Evolutionary conservation across 2,329 filamentous ascomycete genomes (phyloP).

Genomic region (Nemania sp.): DNA sequence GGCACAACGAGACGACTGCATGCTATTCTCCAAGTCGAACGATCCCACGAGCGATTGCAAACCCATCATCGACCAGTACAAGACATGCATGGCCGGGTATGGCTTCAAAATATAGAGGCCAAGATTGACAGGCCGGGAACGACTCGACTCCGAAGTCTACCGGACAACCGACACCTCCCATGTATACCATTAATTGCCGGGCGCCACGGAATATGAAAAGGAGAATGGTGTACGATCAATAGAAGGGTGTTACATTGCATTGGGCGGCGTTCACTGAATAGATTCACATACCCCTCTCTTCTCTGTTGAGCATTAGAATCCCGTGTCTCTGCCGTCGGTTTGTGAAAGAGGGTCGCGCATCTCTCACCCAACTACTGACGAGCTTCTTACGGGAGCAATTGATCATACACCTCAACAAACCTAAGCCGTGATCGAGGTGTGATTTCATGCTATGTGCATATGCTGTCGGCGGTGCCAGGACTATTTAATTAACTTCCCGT

Average conservation of each 20-base stretch:
- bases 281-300: conserved; percentile 14
- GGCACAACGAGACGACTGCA: conserved; percentile 92
- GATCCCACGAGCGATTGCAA: conserved; percentile 88
- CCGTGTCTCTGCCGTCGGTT: background rate
- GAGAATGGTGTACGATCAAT: conserved; percentile 33
- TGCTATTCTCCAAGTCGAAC: conserved; percentile 91
- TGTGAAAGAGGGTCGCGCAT: background rate
- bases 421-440: background rate
- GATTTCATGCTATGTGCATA: background rate
- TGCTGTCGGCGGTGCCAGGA: background rate
- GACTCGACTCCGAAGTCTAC: background rate
- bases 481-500: background rate
- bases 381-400: conserved; percentile 8
- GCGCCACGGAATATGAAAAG: conserved; percentile 9
- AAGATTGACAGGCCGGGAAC: background rate
- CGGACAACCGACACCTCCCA: conserved; percentile 1
- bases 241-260: conserved; percentile 38
- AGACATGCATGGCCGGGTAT: conserved; percentile 90
- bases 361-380: conserved; percentile 4
- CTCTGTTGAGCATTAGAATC: background rate
- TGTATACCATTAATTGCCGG: conserved; percentile 25
- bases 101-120: conserved; percentile 77
- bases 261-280: conserved; percentile 40
- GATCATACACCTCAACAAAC: conserved; percentile 3
- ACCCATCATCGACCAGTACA: conserved; percentile 85